Evolutionary conservation across 306 rosid species (phyloP), one percentile per base, ranked within the genome.

Genomic region (Trichosanthes truncata): DNA sequence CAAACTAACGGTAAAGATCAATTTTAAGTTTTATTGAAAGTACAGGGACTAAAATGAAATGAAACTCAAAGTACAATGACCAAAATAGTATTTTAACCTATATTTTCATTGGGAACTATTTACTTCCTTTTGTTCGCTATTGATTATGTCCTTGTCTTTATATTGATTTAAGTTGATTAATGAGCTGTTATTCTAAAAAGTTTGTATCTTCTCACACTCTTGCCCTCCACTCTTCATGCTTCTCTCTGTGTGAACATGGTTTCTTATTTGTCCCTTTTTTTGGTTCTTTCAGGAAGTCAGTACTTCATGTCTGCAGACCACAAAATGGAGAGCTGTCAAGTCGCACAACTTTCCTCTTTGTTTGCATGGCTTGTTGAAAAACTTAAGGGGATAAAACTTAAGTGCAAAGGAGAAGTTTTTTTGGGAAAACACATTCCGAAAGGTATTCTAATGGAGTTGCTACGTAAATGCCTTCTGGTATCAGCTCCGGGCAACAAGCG

Each of bases 311-410:
- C 87, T 41, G 77, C 90, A 52, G 84, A 79, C 75, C n/a, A 73
- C 4, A 76, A 78, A 81, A n/a, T 75, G 75, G 85, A 60, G 80
- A 71, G 81, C 76, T 33, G 45, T 75, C 87, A 59, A 79, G 82
- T 81, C 67, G 82, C 86, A 76, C 84, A 79, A 67, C 92, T 93
- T 48, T 85, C 93, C 79, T 87, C 88, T 84, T 83, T 93, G 84
- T 96, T 96, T 81, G 80, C 83, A 23, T 93, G 98, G 99, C 89
- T 93, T 60, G 88, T 87, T 72, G 81, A 80, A 79, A 88, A 79
- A 81, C 88, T 89, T 31, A 78, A 87, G 51, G 82, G 55, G 15
- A 59, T 86, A 17, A 83, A 84, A 75, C 86, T 51, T 67, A 77
- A 17, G 9, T 45, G 4, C 26, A 74, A 49, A 2, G 52, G 76